Evolutionary conservation across 495 filamentous ascomycete genomes (phyloP).

Genomic region (Lasiosphaeria ovina): DNA sequence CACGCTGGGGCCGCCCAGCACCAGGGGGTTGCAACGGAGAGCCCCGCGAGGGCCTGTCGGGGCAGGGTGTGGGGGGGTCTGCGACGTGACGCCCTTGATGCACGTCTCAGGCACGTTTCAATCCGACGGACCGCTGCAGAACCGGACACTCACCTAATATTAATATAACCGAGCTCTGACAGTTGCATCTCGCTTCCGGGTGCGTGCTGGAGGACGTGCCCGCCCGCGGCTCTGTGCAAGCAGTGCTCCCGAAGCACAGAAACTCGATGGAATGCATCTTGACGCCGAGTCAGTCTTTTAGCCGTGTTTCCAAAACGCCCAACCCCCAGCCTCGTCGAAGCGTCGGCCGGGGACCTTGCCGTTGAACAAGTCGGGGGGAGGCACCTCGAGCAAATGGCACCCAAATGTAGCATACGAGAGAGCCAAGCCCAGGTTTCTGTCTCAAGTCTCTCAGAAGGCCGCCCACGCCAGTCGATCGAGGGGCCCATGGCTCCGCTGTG

Average conservation of each 20-base stretch:
- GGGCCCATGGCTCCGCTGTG: too few relatives aligned
- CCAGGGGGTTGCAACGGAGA: not conserved
- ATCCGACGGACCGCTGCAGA: conserved; percentile 28
- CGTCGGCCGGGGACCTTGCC: not conserved
- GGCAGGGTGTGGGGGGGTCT: conserved; percentile 13
- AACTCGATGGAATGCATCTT: conserved; percentile 1
- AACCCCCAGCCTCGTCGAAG: not conserved
- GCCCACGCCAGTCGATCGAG: too few relatives aligned
- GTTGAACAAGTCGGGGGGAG: not conserved
- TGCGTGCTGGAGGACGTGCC: not conserved
- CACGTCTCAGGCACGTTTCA: conserved; percentile 37
- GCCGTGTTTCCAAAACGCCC: not conserved
- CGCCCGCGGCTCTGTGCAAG: not conserved
- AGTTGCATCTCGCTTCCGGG: conserved; percentile 18
- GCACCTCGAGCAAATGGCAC: not conserved
- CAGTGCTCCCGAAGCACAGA: not conserved
- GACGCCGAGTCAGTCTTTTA: not conserved
- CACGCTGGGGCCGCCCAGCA: not conserved
- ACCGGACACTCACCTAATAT: conserved; percentile 17
- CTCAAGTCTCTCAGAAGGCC: too few relatives aligned
- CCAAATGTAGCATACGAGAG: not conserved
- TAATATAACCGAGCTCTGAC: conserved; percentile 21
- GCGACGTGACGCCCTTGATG: conserved; percentile 30
- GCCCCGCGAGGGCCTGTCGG: conserved; percentile 9
- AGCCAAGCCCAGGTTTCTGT: not conserved